Base-by-base conservation (phyloP, 306 rosid genomes). In the Cotoneaster glaucophyllus region DNA sequence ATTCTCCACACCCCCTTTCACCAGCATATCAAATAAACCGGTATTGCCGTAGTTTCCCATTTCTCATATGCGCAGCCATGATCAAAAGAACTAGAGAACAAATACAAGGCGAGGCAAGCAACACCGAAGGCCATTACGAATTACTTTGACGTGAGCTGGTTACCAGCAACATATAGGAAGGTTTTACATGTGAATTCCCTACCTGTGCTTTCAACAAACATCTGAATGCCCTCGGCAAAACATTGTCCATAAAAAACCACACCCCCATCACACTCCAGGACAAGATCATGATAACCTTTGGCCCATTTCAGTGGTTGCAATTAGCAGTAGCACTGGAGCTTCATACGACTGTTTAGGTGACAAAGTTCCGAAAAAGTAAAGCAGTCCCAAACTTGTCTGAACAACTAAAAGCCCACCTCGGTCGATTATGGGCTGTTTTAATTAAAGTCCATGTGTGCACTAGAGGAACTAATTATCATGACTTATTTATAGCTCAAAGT, bases 1-100 rank as follows among this genome's bases (percentile, higher is more conserved):
- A 54, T 88, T 88, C 73, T 90, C 96, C 34, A 92, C 91, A 80
- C 93, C 96, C 62, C 93, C 91, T 67, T 88, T 91, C 62, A 86
- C 93, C 75, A 90, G 64, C 88, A 88, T 85, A 66, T 86, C 87
- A 54, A 90, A 81, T 82, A 90, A 82, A 58, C 96, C 91, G 87
- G 93, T 78, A 88, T 83, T 68, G 91, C 87, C 9, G 91, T 82
- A 19, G 90, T 87, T 34, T 34, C 39, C 53, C 93, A 90, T 56
- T 80, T 48, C 54, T 11, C 18, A 48, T 0, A 81, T 67, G 92
- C 89, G 90, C 96, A 90, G 59, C 92, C 88, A 56, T 91, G 90
- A 84, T 87, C 91, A 82, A 88, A 90, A 29, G 91, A 88, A 78
- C 83, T 90, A 21, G 91, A 88, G 83, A 90, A 86, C 71, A 90